phyloP scores from a whole-genome alignment of 2,329 filamentous ascomycete genomes.

The Neophaeococcomyces mojaviensis region DNA sequence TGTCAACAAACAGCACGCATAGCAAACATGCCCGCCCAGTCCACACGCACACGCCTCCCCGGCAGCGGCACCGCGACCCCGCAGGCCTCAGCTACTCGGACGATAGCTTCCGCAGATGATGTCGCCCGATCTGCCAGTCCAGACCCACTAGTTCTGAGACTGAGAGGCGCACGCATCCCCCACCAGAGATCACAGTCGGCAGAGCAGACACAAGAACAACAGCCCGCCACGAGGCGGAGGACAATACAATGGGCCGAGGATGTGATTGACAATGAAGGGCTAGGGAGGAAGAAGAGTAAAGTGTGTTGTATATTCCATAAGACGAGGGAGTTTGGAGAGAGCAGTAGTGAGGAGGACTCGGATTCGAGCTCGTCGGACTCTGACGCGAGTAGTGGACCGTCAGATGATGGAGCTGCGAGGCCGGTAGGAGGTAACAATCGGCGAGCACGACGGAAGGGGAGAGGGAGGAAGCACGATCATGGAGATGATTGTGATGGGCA shows the following conservation, averaged over 20 bases:
- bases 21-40: neutral
- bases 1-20: neutral
- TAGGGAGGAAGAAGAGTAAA: slow-evolving; percentile 94
- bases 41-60: neutral
- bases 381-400: slow-evolving; percentile 41
- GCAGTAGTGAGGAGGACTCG: slow-evolving; percentile 51
- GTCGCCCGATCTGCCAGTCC: slow-evolving; percentile 12
- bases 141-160: slow-evolving; percentile 22
- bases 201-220: neutral
- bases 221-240: slow-evolving; percentile 29
- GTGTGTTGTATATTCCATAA: slow-evolving; percentile 99
- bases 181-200: neutral
- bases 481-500: slow-evolving; percentile 18
- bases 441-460: slow-evolving; percentile 22
- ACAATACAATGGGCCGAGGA: slow-evolving; percentile 88
- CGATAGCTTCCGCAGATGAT: slow-evolving; percentile 22
- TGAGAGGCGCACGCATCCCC: slow-evolving; percentile 20
- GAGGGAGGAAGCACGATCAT: slow-evolving; percentile 21
- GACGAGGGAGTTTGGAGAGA: slow-evolving; percentile 72
- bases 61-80: slow-evolving; percentile 7
- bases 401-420: slow-evolving; percentile 29
- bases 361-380: slow-evolving; percentile 40
- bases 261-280: slow-evolving; percentile 89
- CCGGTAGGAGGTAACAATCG: slow-evolving; percentile 19
- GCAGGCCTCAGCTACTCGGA: slow-evolving; percentile 22